Evolutionary conservation across 495 filamentous ascomycete species (phyloP), one percentile per base, ranked within the genome.

Genomic region (Talaromyces ruber): DNA sequence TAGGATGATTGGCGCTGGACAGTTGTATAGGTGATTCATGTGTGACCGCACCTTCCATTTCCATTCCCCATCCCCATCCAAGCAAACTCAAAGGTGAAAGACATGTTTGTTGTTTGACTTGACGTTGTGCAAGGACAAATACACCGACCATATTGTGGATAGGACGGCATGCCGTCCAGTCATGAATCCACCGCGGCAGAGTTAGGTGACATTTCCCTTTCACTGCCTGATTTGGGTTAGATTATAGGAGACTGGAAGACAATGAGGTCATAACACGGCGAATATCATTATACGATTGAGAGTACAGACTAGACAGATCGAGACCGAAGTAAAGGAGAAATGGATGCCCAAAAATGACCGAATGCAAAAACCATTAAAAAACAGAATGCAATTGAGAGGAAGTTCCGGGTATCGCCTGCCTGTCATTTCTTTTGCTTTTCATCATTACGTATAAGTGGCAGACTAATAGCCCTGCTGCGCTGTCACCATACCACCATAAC

Each of bases 401-500:
- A 26, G 39, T 34, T 39, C 22, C 24, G 29, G 52, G 25, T 54
- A 59, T 63, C 64, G 63, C 61, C 67, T 63, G 57, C 61, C 37
- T 24, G 34, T 63, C 30, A 52, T 63, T 29, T 32, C 34, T 11
- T 37, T 14, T 8, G 34, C 12, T 11, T 47, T 47, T 47, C 18
- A 7, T 21, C 21, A 22, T 11, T 16, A 8, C n/a, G n/a, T n/a
- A n/a, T 5, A 18, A 21, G 8, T 63, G 47, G 45, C 62, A 34
- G 34, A 60, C 63, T 68, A 76, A 64, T 79, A 79, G 25, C 74
- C 68, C 22, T 72, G 67, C 58, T 79, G 76, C 32, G 73, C 69
- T 8, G 74, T 70, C 56, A 73, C 68, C 70, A 78, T 77, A 12
- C 74, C 74, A 47, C 76, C 76, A 66, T 78, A 77, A 14, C 63